phyloP scores from a whole-genome alignment of 768 basidiomycete species.

The Lentinula detonsa region DNA sequence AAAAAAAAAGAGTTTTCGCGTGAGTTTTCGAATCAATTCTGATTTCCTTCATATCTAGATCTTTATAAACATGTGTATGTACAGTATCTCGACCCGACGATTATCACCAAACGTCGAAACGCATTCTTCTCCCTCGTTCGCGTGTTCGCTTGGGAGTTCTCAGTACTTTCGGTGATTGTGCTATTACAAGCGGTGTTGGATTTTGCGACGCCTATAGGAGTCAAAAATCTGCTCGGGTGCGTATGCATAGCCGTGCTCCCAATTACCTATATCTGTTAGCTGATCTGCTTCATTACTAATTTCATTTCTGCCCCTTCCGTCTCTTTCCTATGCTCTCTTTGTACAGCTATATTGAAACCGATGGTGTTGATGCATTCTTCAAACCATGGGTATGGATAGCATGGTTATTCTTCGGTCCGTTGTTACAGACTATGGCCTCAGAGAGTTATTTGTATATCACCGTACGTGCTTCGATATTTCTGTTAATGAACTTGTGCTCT shows the following conservation, averaged over 20 bases:
- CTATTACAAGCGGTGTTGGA: conserved; percentile 18
- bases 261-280: background rate
- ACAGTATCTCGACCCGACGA: conserved; percentile 30
- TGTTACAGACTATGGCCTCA: conserved; percentile 32
- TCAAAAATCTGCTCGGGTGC: conserved; percentile 34
- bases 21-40: conserved; percentile 4
- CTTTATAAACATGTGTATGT: conserved; percentile 8
- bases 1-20: conserved; percentile 16
- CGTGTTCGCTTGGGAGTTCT: conserved; percentile 28
- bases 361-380: conserved; percentile 38
- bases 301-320: background rate
- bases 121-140: conserved; percentile 40
- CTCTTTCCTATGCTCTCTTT: background rate
- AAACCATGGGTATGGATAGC: conserved; percentile 69
- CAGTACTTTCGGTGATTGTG: conserved; percentile 17
- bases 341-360: conserved; percentile 51
- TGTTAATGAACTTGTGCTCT: background rate
- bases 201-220: conserved; percentile 32
- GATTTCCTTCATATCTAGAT: background rate
- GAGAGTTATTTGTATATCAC: conserved; percentile 49
- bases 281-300: background rate
- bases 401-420: conserved; percentile 43
- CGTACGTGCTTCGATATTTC: conserved; percentile 27
- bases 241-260: conserved; percentile 1
- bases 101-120: conserved; percentile 32